Evolutionary conservation across 768 basidiomycete genomes (phyloP).

Genomic region (Bullera alba): DNA sequence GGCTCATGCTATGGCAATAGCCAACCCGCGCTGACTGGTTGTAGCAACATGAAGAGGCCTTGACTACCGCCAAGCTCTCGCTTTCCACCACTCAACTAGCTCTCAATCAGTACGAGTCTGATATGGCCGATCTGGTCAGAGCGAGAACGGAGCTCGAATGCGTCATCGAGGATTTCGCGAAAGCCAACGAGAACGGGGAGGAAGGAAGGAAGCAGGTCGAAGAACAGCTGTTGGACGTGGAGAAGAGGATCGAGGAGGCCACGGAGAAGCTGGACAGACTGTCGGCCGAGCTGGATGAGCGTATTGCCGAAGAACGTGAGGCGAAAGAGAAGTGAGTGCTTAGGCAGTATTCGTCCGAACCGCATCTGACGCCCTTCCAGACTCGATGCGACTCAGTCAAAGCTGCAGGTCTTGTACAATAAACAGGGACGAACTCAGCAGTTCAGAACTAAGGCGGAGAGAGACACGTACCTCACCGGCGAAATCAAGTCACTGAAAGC

Average conservation of each 20-base stretch:
- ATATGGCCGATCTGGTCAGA: conserved; percentile 79
- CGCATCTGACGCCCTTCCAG: conserved; percentile 30
- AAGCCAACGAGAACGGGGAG: conserved; percentile 59
- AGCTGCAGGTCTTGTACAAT: conserved; percentile 66
- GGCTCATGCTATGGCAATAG: conserved; percentile 19
- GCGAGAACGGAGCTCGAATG: conserved; percentile 81
- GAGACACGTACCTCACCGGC: conserved; percentile 73
- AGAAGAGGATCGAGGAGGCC: conserved; percentile 58
- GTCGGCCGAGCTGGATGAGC: conserved; percentile 62
- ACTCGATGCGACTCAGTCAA: conserved; percentile 68
- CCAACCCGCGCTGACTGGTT: conserved; percentile 1
- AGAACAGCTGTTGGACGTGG: conserved; percentile 58
- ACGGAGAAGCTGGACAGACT: conserved; percentile 60
- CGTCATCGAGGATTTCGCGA: conserved; percentile 65
- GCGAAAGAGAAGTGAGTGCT: conserved; percentile 51
- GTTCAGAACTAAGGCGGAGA: conserved; percentile 73
- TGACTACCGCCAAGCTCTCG: conserved; percentile 62
- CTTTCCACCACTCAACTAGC: conserved; percentile 64
- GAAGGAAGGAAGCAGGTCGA: conserved; percentile 61
- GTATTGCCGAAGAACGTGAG: conserved; percentile 49
- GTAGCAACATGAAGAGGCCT: conserved; percentile 66
- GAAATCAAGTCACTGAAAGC: conserved; percentile 66
- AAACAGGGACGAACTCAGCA: conserved; percentile 84
- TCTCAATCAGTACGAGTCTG: conserved; percentile 68
- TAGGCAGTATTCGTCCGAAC: background rate